These are phyloP conservation scores for Neostapfia colusana DNA, from an alignment of 176 grass and related monocot genomes.

Conservation along the genomic window DNA sequence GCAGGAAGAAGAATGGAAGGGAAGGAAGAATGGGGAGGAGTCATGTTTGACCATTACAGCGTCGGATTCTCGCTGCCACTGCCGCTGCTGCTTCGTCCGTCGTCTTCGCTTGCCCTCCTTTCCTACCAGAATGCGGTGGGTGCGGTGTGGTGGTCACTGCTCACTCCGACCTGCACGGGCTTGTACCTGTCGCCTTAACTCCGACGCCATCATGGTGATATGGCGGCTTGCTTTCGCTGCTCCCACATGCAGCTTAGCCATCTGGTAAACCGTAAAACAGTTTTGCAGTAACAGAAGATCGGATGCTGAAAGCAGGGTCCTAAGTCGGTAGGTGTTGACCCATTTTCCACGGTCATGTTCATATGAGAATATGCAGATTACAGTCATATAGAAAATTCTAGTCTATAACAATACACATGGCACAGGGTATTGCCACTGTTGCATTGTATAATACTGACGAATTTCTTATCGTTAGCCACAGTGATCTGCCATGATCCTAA, in stretches of 20 bases:
- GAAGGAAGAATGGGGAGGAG: background rate
- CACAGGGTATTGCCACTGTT: background rate
- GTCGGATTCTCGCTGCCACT: constrained; percentile 32
- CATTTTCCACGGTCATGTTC: background rate
- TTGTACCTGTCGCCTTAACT: constrained; percentile 22
- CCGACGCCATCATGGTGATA: constrained; percentile 15
- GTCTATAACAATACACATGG: background rate
- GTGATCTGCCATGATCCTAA: background rate
- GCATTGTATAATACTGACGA: background rate
- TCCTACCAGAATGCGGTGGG: constrained; percentile 14
- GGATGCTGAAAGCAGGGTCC: background rate
- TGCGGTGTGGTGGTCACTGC: constrained; percentile 22
- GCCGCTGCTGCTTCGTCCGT: background rate
- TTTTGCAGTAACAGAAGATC: background rate
- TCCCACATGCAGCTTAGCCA: background rate
- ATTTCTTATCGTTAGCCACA: background rate
- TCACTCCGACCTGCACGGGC: constrained; percentile 30
- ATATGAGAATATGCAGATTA: background rate
- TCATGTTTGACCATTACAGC: constrained; percentile 53
- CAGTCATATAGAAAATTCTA: background rate
- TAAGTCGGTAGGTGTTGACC: constrained; percentile 15
- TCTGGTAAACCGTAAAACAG: constrained; percentile 6
- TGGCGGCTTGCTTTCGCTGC: background rate
- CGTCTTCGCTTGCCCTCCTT: background rate
- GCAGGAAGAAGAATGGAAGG: constrained; percentile 11